phyloP scores from a whole-genome alignment of 2,329 filamentous ascomycete species.

The Chaetomium globosum region DNA sequence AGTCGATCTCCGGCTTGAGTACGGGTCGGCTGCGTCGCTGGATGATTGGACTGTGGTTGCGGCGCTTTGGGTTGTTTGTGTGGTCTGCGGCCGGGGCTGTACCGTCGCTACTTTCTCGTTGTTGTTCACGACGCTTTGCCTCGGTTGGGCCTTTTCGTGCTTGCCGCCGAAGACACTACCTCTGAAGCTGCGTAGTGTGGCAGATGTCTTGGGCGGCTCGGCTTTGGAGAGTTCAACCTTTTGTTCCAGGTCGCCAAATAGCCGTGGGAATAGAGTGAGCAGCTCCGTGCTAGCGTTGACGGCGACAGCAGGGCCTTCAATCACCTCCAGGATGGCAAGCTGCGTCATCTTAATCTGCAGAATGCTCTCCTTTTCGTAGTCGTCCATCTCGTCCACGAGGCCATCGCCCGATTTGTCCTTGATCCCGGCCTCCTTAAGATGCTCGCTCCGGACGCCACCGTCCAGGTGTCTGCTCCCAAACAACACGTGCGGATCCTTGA shows the following conservation, averaged over 20 bases:
- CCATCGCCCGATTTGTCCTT: constrained; percentile 46
- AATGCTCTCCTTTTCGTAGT: constrained; percentile 80
- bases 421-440: constrained; percentile 61
- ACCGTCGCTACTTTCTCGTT: constrained; percentile 44
- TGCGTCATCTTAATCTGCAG: constrained; percentile 97
- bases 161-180: constrained; percentile 78
- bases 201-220: constrained; percentile 68
- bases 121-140: constrained; percentile 42
- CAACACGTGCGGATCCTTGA: constrained; percentile 69
- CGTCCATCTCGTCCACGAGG: constrained; percentile 77
- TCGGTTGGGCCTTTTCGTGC: constrained; percentile 49
- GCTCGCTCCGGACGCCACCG: constrained; percentile 62
- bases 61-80: constrained; percentile 47
- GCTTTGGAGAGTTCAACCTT: constrained; percentile 48
- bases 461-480: constrained; percentile 63
- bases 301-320: constrained; percentile 80
- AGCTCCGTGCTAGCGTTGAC: constrained; percentile 88
- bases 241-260: constrained; percentile 70
- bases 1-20: constrained; percentile 43
- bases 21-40: constrained; percentile 55
- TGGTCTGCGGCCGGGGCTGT: constrained; percentile 46
- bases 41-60: constrained; percentile 64
- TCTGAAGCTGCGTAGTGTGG: constrained; percentile 68
- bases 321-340: constrained; percentile 76
- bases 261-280: constrained; percentile 74